These are phyloP conservation scores for Neurospora tetrasperma DNA, from an alignment of 495 filamentous ascomycete species.

Conservation along the genomic window DNA sequence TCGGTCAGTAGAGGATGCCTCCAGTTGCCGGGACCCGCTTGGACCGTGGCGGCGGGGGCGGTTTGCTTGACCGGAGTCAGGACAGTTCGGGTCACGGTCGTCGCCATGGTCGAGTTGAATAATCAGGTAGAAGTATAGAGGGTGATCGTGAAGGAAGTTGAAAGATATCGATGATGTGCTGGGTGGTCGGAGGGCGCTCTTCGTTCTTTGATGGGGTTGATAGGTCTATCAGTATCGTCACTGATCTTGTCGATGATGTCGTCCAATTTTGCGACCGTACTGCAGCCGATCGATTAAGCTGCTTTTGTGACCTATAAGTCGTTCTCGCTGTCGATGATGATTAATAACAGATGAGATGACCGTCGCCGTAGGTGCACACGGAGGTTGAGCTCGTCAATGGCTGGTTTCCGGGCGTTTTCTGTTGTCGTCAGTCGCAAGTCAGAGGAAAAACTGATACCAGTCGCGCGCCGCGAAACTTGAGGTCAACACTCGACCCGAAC, in stretches of 20 bases:
- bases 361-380: conserved; percentile 9
- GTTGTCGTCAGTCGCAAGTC: conserved; percentile 2
- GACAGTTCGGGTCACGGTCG: conserved; percentile 9
- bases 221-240: background rate
- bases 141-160: background rate
- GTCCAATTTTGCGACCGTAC: background rate
- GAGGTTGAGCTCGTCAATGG: conserved; percentile 1
- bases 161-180: background rate
- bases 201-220: background rate
- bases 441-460: conserved; percentile 5
- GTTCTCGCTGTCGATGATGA: background rate
- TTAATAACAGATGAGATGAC: conserved; percentile 8
- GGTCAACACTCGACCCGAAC: conserved; percentile 13
- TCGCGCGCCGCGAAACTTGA: conserved; percentile 3
- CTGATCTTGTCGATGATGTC: background rate
- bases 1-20: conserved; percentile 72
- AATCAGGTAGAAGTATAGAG: conserved; percentile 5
- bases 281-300: background rate
- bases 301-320: background rate
- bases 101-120: conserved; percentile 11
- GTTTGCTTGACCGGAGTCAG: conserved; percentile 37
- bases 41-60: conserved; percentile 24
- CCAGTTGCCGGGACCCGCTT: conserved; percentile 65
- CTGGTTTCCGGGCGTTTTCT: background rate
- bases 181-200: background rate